A percentile compares a stretch with the other conserved stretches of the same genome.
Conservation (phyloP, 352 stramenopile species). For the Globisporangium alternatum region DNA sequence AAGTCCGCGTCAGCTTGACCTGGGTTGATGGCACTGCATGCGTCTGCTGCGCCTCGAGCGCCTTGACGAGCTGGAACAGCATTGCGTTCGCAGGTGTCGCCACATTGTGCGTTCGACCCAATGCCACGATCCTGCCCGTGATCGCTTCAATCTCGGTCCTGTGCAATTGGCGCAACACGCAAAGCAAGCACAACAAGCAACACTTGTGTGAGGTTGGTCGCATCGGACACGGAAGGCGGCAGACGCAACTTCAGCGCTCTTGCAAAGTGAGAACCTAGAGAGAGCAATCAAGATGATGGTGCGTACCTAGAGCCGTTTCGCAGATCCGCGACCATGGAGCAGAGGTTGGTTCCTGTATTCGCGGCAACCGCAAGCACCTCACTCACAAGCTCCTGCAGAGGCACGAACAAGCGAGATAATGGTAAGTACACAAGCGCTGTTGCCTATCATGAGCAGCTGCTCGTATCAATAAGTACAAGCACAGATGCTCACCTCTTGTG, state of each 20-base stretch:
- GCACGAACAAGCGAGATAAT: background rate
- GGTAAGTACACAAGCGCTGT: background rate
- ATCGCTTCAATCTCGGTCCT: slow-evolving; percentile 80
- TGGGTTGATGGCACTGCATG: background rate
- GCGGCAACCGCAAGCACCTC: slow-evolving; percentile 49
- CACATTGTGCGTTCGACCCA: slow-evolving; percentile 39
- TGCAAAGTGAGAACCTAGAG: no score
- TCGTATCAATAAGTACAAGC: no score
- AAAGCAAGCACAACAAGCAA: slow-evolving; percentile 1
- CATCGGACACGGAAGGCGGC: no score
- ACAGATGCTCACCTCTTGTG: slow-evolving; percentile 24
- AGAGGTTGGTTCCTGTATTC: slow-evolving; percentile 60
- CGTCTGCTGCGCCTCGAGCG: slow-evolving; percentile 34
- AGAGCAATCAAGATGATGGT: background rate
- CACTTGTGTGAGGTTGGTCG: background rate
- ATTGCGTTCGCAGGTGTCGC: slow-evolving; percentile 62
- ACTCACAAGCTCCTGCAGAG: slow-evolving; percentile 45
- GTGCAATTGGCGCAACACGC: background rate
- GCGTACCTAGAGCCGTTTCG: slow-evolving; percentile 48
- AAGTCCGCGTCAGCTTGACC: no score
- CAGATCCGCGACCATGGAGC: slow-evolving; percentile 75
- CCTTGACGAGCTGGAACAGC: slow-evolving; percentile 54
- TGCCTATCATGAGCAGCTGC: background rate
- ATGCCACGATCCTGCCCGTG: slow-evolving; percentile 53
- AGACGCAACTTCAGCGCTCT: background rate